Evolutionary conservation across 768 basidiomycete species (phyloP), one percentile per base, ranked within the genome.

Genomic region (Boletus reticuloceps): DNA sequence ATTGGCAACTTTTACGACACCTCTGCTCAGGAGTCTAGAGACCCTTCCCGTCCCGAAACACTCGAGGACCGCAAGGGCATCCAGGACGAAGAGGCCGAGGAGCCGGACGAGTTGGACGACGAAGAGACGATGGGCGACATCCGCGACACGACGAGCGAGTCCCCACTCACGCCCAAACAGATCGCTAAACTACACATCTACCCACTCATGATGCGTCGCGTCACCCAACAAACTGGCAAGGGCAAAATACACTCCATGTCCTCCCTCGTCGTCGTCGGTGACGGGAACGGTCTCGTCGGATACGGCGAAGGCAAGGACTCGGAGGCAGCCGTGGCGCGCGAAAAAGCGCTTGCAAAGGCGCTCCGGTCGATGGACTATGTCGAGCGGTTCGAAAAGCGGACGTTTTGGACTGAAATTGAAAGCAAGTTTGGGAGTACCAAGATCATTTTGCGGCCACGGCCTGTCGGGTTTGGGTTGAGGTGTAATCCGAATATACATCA

Each of bases 141-240:
- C 19, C 51, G 49, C 46, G 60, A 62, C 19, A 62, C 62, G 47
- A 29, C 61, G 14, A 56, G 59, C 56, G 50, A 54, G 37, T 53
- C 54, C 19, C 58, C 65, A 12, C 64, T 61, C 51, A 50, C 55
- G 4, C 56, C 58, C 9, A 14, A 38, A 14, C 66, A 76, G 25
- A 56, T 72, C 48, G 53, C 62, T n/a, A 64, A 66, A 29, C 64
- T 80, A 31, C 74, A 79, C 59, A 58, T 69, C 20, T 79, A 76
- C 58, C 59, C 75, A 0, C 70, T 81, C 54, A 56, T 82, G 58
- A 60, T 56, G 58, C 80, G 85, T 7, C 75, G 84, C 40, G 87
- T 95, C 62, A 84, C 83, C 5, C 88, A 92, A 58, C 95, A 98
- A 79, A 98, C 94, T 0, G 87, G 89, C 53, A 98, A 98, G 73